Conservation (phyloP, 1,139 yeast species). For the Martiniozyma asiatica region DNA sequence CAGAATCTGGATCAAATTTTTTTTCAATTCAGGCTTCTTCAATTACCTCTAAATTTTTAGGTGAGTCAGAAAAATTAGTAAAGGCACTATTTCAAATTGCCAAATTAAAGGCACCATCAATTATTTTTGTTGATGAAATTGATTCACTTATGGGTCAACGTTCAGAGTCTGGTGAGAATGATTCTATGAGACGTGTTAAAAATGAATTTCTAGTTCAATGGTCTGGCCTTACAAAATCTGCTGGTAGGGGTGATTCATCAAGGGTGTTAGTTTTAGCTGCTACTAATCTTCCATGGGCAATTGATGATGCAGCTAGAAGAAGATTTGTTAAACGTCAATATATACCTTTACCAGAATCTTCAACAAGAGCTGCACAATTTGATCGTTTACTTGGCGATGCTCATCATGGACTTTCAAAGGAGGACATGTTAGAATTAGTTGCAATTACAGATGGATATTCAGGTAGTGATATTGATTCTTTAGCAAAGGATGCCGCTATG, state of each 20-base stretch:
- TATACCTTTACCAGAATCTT: conserved; percentile 86
- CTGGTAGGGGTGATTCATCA: conserved; percentile 61
- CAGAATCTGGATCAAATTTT: conserved; percentile 89
- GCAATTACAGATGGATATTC: conserved; percentile 45
- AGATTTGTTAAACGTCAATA: conserved; percentile 89
- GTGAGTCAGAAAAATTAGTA: conserved; percentile 90
- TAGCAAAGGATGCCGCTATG: conserved; percentile 98
- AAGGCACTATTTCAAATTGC: conserved; percentile 82
- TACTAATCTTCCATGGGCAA: conserved; percentile 94
- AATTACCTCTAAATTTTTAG: conserved; percentile 80
- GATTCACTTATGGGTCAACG: conserved; percentile 82
- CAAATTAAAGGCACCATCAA: conserved; percentile 78
- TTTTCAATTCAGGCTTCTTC: conserved; percentile 89
- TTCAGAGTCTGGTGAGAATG: conserved; percentile 77
- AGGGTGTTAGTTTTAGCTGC: conserved; percentile 91
- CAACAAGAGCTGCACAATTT: conserved; percentile 68
- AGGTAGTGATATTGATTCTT: conserved; percentile 89
- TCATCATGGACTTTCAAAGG: conserved; percentile 55
- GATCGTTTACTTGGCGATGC: conserved; percentile 61
- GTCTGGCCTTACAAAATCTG: conserved; percentile 89
- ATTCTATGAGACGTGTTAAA: conserved; percentile 81
- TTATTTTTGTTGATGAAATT: conserved; percentile 92
- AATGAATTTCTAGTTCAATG: conserved; percentile 93
- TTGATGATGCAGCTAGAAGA: conserved; percentile 96
- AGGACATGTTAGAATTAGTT: conserved; percentile 51